Conservation (phyloP, 495 filamentous ascomycete genomes). For the Lophium mytilinum region DNA sequence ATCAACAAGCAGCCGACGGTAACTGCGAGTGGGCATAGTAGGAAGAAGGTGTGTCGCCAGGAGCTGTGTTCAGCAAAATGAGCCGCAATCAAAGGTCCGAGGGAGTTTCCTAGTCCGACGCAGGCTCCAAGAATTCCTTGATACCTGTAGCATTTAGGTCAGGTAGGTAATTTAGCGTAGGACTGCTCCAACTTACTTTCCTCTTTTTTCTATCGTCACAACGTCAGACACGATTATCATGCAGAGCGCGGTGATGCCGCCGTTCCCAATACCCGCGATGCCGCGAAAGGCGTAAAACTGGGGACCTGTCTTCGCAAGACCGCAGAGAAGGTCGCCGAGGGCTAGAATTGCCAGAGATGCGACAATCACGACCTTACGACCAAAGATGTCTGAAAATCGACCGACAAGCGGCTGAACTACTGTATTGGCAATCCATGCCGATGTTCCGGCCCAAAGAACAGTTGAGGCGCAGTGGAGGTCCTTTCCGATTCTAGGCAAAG, state of each 20-base stretch:
- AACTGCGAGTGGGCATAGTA: constrained; percentile 20
- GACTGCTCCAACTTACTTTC: constrained; percentile 19
- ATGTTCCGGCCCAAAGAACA: constrained; percentile 68
- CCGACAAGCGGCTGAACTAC: constrained; percentile 59
- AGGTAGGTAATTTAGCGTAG: neutral
- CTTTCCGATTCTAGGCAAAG: constrained; percentile 50
- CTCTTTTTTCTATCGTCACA: constrained; percentile 32
- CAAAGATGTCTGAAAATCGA: constrained; percentile 51
- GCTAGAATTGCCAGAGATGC: constrained; percentile 35
- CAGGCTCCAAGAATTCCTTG: constrained; percentile 38
- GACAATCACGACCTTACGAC: constrained; percentile 47
- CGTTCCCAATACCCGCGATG: constrained; percentile 43
- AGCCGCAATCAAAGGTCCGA: constrained; percentile 37
- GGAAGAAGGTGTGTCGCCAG: constrained; percentile 31
- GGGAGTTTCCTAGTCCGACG: constrained; percentile 37
- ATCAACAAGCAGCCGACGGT: neutral
- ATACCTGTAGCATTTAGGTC: constrained; percentile 23
- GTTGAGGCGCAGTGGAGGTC: constrained; percentile 50
- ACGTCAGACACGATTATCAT: constrained; percentile 36
- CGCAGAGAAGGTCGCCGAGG: constrained; percentile 47
- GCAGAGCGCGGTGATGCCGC: constrained; percentile 32
- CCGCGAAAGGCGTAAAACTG: constrained; percentile 52
- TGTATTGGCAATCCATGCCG: constrained; percentile 64
- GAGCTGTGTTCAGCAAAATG: constrained; percentile 29
- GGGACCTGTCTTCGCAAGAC: constrained; percentile 40